phyloP scores from a whole-genome alignment of 805 yeast species.

The Wickerhamomyces ciferrii region DNA sequence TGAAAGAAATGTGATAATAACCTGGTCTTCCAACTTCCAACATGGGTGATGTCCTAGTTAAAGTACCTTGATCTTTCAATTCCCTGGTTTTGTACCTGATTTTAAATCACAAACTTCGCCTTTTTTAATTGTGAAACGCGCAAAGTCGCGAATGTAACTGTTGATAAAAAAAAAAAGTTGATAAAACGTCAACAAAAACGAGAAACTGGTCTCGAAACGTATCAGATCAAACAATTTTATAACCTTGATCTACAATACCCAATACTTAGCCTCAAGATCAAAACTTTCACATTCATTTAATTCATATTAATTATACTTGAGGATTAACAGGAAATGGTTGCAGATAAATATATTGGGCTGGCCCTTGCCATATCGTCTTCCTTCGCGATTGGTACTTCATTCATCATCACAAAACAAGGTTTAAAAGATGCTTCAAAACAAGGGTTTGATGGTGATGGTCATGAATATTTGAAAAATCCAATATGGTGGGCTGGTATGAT shows the following conservation, averaged over 20 bases:
- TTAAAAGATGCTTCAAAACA: conserved; percentile 64
- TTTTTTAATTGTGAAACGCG: neutral
- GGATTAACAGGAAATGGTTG: conserved; percentile 31
- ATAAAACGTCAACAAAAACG: neutral
- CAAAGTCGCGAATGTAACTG: neutral
- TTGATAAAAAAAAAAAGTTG: neutral
- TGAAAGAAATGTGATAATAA: too few relatives aligned
- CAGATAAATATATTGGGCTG: conserved; percentile 85
- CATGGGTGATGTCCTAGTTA: too few relatives aligned
- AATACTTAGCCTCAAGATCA: neutral
- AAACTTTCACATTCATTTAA: too few relatives aligned
- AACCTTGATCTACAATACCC: neutral
- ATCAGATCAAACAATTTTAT: neutral
- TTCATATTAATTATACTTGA: too few relatives aligned
- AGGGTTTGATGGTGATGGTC: conserved; percentile 68
- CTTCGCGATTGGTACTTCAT: conserved; percentile 85
- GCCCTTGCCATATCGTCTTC: conserved; percentile 85
- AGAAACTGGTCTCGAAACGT: neutral
- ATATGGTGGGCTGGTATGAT: conserved; percentile 93
- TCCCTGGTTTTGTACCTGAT: too few relatives aligned
- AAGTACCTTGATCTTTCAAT: too few relatives aligned
- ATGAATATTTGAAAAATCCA: conserved; percentile 74
- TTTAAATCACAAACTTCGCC: neutral
- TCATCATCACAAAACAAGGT: conserved; percentile 86
- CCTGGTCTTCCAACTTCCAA: too few relatives aligned